A percentile compares a stretch with the other conserved stretches of the same genome.
phyloP scores from a whole-genome alignment of 2,329 filamentous ascomycete species.

The Fusarium foetens region DNA sequence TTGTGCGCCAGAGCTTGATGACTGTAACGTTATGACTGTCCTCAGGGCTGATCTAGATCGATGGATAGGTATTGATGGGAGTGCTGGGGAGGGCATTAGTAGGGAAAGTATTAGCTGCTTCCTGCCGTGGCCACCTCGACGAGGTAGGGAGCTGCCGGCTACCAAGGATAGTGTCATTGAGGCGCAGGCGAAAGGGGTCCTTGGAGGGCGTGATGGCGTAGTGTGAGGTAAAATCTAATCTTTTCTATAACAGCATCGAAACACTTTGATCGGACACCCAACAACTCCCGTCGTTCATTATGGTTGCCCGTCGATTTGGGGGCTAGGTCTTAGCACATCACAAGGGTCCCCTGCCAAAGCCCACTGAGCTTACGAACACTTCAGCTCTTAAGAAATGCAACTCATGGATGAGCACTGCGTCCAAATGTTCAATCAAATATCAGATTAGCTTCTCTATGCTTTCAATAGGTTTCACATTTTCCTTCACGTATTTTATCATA shows the following conservation, averaged over 20 bases:
- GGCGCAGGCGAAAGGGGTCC: too few species aligned
- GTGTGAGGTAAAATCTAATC: not conserved
- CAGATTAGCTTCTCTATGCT: conserved; percentile 17
- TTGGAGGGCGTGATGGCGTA: too few species aligned
- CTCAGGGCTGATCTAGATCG: too few species aligned
- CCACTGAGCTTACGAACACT: not conserved
- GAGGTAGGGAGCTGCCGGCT: too few species aligned
- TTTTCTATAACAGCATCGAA: not conserved
- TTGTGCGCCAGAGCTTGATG: too few species aligned
- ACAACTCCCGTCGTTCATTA: not conserved
- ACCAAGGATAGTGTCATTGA: too few species aligned
- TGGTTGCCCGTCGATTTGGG: not conserved
- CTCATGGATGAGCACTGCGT: not conserved
- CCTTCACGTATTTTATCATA: conserved; percentile 19
- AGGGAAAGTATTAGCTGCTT: too few species aligned
- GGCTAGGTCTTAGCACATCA: not conserved
- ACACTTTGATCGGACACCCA: not conserved
- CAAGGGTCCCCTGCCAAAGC: not conserved
- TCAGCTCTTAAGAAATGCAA: not conserved
- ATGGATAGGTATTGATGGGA: too few species aligned
- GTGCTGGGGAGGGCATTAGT: too few species aligned
- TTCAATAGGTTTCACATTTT: conserved; percentile 4
- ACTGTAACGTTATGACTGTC: too few species aligned
- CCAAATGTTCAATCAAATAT: conserved; percentile 14
- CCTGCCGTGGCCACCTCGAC: too few species aligned